Conservation (phyloP, 257 asterid genomes). For the Lavandula angustifolia region DNA sequence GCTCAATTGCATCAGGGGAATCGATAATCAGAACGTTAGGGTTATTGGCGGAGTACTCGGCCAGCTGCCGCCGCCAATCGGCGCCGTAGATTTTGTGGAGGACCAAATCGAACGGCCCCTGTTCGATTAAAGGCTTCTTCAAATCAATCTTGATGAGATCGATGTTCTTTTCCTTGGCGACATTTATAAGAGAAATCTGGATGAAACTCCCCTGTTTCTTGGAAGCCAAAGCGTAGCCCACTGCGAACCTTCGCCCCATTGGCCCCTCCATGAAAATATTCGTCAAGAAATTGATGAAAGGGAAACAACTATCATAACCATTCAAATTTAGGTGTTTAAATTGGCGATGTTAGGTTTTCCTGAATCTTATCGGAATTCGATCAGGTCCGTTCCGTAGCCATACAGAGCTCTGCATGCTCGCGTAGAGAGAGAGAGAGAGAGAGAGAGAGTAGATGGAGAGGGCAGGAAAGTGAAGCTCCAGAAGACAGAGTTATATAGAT, state of each 20-base stretch:
- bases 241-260: conserved; percentile 47
- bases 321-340: conserved; percentile 24
- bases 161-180: conserved; percentile 55
- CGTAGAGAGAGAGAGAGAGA: too few relatives aligned
- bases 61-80: conserved; percentile 61
- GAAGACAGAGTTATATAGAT: too few relatives aligned
- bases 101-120: conserved; percentile 70
- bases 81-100: conserved; percentile 67
- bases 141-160: conserved; percentile 67
- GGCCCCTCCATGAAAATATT: conserved; percentile 40
- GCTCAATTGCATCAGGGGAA: conserved; percentile 63
- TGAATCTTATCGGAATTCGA: conserved; percentile 21
- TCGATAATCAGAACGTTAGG: conserved; percentile 56
- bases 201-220: conserved; percentile 74
- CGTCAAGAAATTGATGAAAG: conserved; percentile 22
- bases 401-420: too few relatives aligned
- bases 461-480: too few relatives aligned
- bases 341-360: conserved; percentile 24
- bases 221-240: conserved; percentile 79
- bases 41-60: conserved; percentile 46
- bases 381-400: conserved; percentile 29
- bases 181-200: conserved; percentile 54
- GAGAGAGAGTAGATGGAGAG: too few relatives aligned
- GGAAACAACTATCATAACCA: conserved; percentile 38
- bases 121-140: conserved; percentile 55